Percentiles rank a stretch among this genome's conserved stretches.
phyloP scores from a whole-genome alignment of 176 grass and related monocot species.

The Stipa capillata region DNA sequence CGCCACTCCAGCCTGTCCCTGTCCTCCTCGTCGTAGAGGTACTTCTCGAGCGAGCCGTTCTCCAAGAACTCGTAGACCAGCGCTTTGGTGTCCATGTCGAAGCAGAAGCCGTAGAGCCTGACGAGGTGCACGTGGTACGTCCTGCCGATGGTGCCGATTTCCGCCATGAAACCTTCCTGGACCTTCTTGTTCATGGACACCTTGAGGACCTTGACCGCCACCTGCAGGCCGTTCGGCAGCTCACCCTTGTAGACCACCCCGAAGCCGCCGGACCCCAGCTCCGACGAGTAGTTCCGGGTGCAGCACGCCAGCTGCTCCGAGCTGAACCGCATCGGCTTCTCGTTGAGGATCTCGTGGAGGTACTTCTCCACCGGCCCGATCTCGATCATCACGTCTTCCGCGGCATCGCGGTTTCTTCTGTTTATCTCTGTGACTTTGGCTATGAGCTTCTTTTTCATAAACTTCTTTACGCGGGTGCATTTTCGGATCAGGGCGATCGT shows the following conservation, averaged over 20 bases:
- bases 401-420: not conserved
- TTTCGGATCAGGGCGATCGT: not conserved
- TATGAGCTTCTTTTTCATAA: slow-evolving; percentile 8
- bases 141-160: slow-evolving; percentile 60
- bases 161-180: slow-evolving; percentile 71
- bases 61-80: slow-evolving; percentile 73
- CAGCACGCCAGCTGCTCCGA: slow-evolving; percentile 29
- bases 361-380: slow-evolving; percentile 43
- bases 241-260: slow-evolving; percentile 61
- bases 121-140: slow-evolving; percentile 81
- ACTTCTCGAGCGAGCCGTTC: slow-evolving; percentile 64
- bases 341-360: slow-evolving; percentile 48
- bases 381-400: slow-evolving; percentile 34
- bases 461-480: not conserved
- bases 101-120: slow-evolving; percentile 80
- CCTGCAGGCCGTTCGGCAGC: slow-evolving; percentile 35
- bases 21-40: slow-evolving; percentile 26
- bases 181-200: slow-evolving; percentile 38
- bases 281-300: slow-evolving; percentile 30
- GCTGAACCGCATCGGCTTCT: slow-evolving; percentile 54
- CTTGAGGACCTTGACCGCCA: slow-evolving; percentile 60
- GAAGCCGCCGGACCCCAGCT: slow-evolving; percentile 56
- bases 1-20: slow-evolving; percentile 16
- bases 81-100: slow-evolving; percentile 40
- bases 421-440: not conserved